Evolutionary conservation across 2,329 filamentous ascomycete species (phyloP), one percentile per base, ranked within the genome.

Genomic region (Stemphylium vesicarium): DNA sequence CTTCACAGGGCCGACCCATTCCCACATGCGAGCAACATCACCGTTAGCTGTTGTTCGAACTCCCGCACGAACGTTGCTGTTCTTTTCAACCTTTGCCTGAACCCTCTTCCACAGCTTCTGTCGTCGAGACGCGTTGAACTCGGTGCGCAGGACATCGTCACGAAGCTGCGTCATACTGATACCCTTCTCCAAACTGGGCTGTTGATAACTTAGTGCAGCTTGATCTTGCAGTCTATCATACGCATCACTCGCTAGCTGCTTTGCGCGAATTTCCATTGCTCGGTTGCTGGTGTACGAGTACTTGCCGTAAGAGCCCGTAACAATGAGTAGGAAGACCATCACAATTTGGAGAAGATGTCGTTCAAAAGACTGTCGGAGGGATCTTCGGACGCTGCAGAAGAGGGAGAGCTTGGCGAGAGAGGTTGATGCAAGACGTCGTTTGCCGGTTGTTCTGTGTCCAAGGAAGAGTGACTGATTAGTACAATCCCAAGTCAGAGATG

Each of bases 351-450:
- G 80, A 88, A 91, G 84, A 95, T 95, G 84, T 88, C 88, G 84
- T 85, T 88, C 91, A 89, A 95, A 70, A 76, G 89, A 85, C 84
- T 88, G 85, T 80, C 88, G 82, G 85, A 93, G 77, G 78, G 88
- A 90, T 81, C 90, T 84, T 76, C 85, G 85, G 88, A 92, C 69
- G 78, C 90, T 85, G 79, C 91, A 97, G 81, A 80, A 75, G 89
- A 97, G 82, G 80, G 93, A 85, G 89, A 98, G 84, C 78, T 89
- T 85, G 84, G 93, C 90, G 88, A 96, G 90, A 82, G 91, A 96
- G 82, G 85, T 89, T 80, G 90, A 94, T 78, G 87, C 85, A 83
- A 97, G 85, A 77, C 80, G 80, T 81, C 78, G 82, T 81, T 76
- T 80, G 78, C 79, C 84, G 84, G 82, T 77, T 81, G 84, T 80